Evolutionary conservation across 805 yeast genomes (phyloP).

Genomic region (Teunomyces atbi): DNA sequence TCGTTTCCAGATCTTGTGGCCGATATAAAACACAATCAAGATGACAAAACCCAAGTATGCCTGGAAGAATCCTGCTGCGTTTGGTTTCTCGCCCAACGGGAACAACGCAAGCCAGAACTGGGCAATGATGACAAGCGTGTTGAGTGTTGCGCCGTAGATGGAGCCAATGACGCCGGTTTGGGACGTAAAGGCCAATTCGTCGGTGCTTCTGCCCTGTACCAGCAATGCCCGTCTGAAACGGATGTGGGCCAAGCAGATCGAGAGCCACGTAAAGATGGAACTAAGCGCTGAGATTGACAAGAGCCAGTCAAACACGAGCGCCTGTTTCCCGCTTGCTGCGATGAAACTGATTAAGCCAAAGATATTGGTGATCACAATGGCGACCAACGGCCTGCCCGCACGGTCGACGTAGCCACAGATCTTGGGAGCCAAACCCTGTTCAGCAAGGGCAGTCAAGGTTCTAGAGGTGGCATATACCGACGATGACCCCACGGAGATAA

Average conservation of each 20-base stretch:
- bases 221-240: slow-evolving; percentile 25
- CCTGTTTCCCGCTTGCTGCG: slow-evolving; percentile 37
- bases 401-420: slow-evolving; percentile 60
- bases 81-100: slow-evolving; percentile 23
- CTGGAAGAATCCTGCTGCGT: slow-evolving; percentile 22
- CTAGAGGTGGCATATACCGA: slow-evolving; percentile 71
- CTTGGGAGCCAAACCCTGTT: slow-evolving; percentile 61
- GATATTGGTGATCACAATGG: slow-evolving; percentile 47
- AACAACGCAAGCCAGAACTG: slow-evolving; percentile 28
- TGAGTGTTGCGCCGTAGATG: slow-evolving; percentile 20
- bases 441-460: slow-evolving; percentile 61
- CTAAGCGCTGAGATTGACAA: slow-evolving; percentile 26
- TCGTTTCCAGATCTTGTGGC: slow-evolving; percentile 26
- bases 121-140: slow-evolving; percentile 21
- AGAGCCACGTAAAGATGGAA: slow-evolving; percentile 27
- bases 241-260: slow-evolving; percentile 25
- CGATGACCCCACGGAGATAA: slow-evolving; percentile 70
- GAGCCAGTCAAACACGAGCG: slow-evolving; percentile 24
- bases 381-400: slow-evolving; percentile 64
- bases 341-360: slow-evolving; percentile 65
- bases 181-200: slow-evolving; percentile 22
- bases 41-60: slow-evolving; percentile 26
- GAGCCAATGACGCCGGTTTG: slow-evolving; percentile 27
- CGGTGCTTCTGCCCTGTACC: slow-evolving; percentile 20
- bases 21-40: slow-evolving; percentile 21